Conservation (phyloP, 2,329 filamentous ascomycete genomes). For the Corinectria fuckeliana region DNA sequence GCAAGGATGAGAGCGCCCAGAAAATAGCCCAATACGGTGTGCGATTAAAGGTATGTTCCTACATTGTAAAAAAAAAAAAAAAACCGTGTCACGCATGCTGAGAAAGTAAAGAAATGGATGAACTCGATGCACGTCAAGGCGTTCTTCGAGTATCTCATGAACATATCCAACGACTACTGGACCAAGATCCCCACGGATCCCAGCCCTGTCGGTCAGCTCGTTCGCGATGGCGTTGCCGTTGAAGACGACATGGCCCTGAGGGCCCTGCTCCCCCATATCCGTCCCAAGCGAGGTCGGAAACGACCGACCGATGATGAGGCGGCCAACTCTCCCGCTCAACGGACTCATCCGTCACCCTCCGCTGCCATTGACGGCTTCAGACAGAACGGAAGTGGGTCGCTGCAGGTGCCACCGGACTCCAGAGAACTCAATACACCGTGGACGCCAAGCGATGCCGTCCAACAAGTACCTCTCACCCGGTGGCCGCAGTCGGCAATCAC, state of each 20-base stretch:
- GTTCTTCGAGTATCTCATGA: conserved; percentile 89
- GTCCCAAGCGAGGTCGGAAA: conserved; percentile 66
- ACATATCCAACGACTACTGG: conserved; percentile 81
- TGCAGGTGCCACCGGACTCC: conserved; percentile 52
- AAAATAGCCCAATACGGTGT: conserved; percentile 97
- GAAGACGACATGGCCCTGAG: conserved; percentile 90
- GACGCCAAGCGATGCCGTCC: conserved; percentile 36
- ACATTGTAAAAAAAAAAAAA: background rate
- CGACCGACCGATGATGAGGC: conserved; percentile 68
- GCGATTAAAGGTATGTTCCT: conserved; percentile 73
- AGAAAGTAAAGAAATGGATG: conserved; percentile 80
- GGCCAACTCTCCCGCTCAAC: conserved; percentile 60
- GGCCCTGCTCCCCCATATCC: conserved; percentile 80
- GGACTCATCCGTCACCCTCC: conserved; percentile 65
- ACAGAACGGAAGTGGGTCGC: conserved; percentile 51
- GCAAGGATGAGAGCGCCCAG: conserved; percentile 87
- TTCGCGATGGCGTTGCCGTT: conserved; percentile 80
- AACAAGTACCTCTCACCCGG: conserved; percentile 68
- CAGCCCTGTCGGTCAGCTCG: conserved; percentile 67
- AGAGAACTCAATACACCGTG: conserved; percentile 47
- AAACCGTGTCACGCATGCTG: conserved; percentile 1
- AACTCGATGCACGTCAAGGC: conserved; percentile 94
- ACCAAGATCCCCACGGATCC: conserved; percentile 72
- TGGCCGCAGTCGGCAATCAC: conserved; percentile 83
- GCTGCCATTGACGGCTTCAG: conserved; percentile 49